Percentiles rank a stretch among this genome's conserved stretches.
Conservation (phyloP, 2,329 filamentous ascomycete species). For the Verticillium klebahnii region DNA sequence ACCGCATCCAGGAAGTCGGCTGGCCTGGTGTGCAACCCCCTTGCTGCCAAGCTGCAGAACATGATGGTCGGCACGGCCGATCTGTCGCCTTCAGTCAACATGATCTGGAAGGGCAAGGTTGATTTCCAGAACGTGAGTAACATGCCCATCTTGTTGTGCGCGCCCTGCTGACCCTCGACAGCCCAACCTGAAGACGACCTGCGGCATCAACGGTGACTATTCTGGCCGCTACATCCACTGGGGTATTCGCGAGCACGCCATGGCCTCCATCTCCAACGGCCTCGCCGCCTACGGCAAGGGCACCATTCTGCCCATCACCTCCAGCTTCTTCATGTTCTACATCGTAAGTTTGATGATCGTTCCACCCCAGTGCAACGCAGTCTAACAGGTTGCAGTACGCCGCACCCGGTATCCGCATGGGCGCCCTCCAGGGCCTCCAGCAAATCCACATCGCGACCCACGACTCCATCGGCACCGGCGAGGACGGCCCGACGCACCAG, state of each 20-base stretch:
- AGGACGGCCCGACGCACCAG: constrained; percentile 59
- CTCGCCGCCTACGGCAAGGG: constrained; percentile 49
- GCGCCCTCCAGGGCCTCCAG: constrained; percentile 48
- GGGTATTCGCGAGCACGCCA: constrained; percentile 57
- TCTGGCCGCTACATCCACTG: constrained; percentile 53
- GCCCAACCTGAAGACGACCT: constrained; percentile 30
- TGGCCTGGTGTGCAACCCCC: constrained; percentile 43
- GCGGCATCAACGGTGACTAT: constrained; percentile 49
- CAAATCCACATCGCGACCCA: constrained; percentile 57
- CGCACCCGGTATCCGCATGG: constrained; percentile 56
- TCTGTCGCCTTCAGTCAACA: constrained; percentile 47
- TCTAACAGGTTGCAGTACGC: constrained; percentile 31
- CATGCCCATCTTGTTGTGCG: neutral
- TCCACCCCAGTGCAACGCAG: neutral
- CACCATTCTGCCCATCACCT: constrained; percentile 50
- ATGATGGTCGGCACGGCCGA: constrained; percentile 52
- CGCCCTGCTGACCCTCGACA: constrained; percentile 8
- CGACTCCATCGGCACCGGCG: constrained; percentile 53
- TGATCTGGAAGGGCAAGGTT: constrained; percentile 49
- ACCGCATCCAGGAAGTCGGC: constrained; percentile 47
- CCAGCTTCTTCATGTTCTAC: constrained; percentile 56
- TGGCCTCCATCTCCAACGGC: constrained; percentile 53
- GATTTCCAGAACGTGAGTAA: constrained; percentile 40
- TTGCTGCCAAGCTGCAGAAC: constrained; percentile 39
- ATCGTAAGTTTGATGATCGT: constrained; percentile 17